Conservation (phyloP, 1,284 basidiomycete genomes). For the Sporisorium graminicola region DNA sequence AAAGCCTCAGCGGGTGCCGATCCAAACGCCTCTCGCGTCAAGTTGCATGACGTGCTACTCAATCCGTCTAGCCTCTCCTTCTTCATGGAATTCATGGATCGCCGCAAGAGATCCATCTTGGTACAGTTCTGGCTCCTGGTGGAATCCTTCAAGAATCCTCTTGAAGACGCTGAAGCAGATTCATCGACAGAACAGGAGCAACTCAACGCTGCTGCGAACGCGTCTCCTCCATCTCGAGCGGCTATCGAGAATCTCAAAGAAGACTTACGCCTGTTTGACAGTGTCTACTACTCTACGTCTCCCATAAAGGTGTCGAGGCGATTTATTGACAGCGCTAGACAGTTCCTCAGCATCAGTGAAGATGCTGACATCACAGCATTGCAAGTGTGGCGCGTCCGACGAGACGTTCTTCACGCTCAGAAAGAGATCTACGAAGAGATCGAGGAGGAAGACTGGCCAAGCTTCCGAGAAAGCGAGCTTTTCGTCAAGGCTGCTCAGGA, state of each 20-base stretch:
- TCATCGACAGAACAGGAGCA: slow-evolving; percentile 72
- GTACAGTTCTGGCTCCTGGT: slow-evolving; percentile 98
- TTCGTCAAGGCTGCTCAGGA: slow-evolving; percentile 90
- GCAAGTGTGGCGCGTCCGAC: slow-evolving; percentile 70
- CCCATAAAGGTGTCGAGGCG: slow-evolving; percentile 77
- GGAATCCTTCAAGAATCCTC: slow-evolving; percentile 94
- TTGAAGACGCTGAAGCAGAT: slow-evolving; percentile 74
- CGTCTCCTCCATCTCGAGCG: slow-evolving; percentile 18
- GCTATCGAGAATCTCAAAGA: slow-evolving; percentile 77
- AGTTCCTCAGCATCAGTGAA: slow-evolving; percentile 73
- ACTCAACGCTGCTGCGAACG: slow-evolving; percentile 21
- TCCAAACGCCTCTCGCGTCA: slow-evolving; percentile 42
- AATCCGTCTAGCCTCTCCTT: slow-evolving; percentile 91
- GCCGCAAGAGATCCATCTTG: slow-evolving; percentile 82
- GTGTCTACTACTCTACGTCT: slow-evolving; percentile 81
- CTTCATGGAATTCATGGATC: slow-evolving; percentile 98
- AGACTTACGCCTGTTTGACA: slow-evolving; percentile 86
- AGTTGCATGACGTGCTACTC: slow-evolving; percentile 76
- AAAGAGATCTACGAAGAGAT: slow-evolving; percentile 86
- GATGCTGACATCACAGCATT: slow-evolving; percentile 56
- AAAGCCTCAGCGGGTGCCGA: slow-evolving; percentile 45
- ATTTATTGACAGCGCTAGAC: slow-evolving; percentile 78
- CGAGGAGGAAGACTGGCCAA: slow-evolving; percentile 86
- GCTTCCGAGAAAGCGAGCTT: slow-evolving; percentile 86
- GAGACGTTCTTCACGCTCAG: slow-evolving; percentile 85